Evolutionary conservation across 352 stramenopile genomes (phyloP), one percentile per base, ranked within the genome.

Genomic region (Globisporangium paroecandrum): DNA sequence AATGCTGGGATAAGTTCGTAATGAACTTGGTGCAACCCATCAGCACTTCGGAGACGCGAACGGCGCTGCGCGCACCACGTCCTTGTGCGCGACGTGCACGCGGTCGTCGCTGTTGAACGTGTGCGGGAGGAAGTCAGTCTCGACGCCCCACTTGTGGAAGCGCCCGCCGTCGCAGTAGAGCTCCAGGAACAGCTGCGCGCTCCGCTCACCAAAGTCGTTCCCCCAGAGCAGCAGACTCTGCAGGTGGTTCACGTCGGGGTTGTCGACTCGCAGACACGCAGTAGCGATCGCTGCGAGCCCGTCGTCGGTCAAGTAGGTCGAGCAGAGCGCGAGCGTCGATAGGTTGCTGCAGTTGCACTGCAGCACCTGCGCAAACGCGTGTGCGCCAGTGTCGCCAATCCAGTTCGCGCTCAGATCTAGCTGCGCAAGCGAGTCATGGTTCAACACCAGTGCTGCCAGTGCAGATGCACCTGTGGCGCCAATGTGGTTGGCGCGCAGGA

Each of bases 331-430:
- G 22, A 91, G 62, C 1, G 77, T 77, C 27, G 76, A 46, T 4
- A 91, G 70, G 27, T 77, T 75, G 5, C 60, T 64, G 58, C 72
- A 78, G 58, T 81, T 87, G 55, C 70, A 73, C 27, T 69, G 68
- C 24, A 91, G 64, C 27, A 89, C 77, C 43, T 78, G 76, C 20
- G 80, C 83, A 56, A 93, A 90, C 15, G 85, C 75, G 34, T 61
- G 62, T 1, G 78, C 83, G 0, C 82, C 85, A 22, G 58, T 67
- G 66, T 93, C 82, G 22, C 79, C 73, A 38, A 93, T 85, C 47
- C 85, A 75, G 62, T 93, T 93, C 5, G 83, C 80, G 41, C 78
- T 86, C 20, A 91, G 56, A 51, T 93, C 80, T 7, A 93, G 78
- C 59, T 90, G 72, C 2, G 67, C 58, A 3, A 93, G 75, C 32